A percentile compares a stretch with the other conserved stretches of the same genome.
Conservation (phyloP, 768 basidiomycete genomes). For the Sporobolomyces roseus region DNA sequence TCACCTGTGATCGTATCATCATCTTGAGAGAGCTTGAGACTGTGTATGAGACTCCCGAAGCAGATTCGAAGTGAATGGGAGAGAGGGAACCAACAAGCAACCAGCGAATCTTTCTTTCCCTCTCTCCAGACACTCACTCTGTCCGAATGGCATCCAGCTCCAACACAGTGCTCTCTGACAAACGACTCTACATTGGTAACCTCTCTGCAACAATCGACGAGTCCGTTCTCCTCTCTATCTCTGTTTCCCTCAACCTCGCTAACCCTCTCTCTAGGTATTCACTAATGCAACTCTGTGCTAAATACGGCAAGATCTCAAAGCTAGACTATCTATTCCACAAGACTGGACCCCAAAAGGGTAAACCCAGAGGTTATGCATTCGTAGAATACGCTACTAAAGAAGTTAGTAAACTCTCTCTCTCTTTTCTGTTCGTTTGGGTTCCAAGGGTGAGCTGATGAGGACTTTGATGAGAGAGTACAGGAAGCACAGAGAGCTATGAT, state of each 20-base stretch:
- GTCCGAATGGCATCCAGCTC: not conserved
- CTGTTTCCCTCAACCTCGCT: not conserved
- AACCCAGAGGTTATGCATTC: constrained; percentile 92
- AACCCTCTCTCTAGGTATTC: constrained; percentile 61
- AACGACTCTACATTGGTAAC: constrained; percentile 43
- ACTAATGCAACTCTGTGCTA: constrained; percentile 81
- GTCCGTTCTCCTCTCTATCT: not conserved
- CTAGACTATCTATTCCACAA: constrained; percentile 96
- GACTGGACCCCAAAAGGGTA: constrained; percentile 78
- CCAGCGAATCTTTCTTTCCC: not conserved
- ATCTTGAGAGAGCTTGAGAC: too few species aligned
- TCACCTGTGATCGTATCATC: too few species aligned
- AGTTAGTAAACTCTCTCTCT: constrained; percentile 58
- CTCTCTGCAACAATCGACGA: constrained; percentile 39
- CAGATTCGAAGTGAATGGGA: too few species aligned
- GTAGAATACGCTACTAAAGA: constrained; percentile 73
- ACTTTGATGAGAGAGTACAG: constrained; percentile 52
- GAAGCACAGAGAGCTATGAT: constrained; percentile 75
- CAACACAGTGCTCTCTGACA: constrained; percentile 2
- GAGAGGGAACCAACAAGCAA: too few species aligned
- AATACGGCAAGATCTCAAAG: constrained; percentile 85
- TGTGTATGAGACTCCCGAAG: too few species aligned
- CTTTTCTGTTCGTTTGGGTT: not conserved
- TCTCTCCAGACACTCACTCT: not conserved
- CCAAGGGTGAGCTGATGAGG: not conserved